These are phyloP conservation scores for Euphorbia pulcherrima DNA, from an alignment of 345 rosid species.

Conservation along the genomic window DNA sequence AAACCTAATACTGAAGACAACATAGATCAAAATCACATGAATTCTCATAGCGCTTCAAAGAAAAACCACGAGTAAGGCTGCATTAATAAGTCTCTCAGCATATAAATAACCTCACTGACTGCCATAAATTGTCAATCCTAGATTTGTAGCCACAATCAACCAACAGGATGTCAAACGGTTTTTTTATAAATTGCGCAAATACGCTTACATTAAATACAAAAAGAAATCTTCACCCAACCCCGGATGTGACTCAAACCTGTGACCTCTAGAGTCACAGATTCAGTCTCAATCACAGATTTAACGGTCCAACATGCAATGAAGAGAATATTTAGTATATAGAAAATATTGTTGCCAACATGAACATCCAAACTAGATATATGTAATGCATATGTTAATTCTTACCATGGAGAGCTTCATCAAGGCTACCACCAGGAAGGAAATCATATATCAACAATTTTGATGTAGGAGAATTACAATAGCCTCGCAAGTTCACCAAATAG, in stretches of 20 bases:
- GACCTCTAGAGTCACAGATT: too few relatives aligned
- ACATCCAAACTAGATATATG: constrained; percentile 4
- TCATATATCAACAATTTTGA: constrained; percentile 89
- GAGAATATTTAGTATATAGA: background rate
- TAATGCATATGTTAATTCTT: constrained; percentile 17
- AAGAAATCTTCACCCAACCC: too few relatives aligned
- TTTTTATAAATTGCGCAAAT: too few relatives aligned
- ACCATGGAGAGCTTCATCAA: constrained; percentile 98
- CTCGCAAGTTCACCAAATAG: constrained; percentile 86
- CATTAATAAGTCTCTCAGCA: background rate
- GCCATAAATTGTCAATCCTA: background rate
- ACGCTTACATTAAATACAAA: too few relatives aligned
- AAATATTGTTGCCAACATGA: background rate
- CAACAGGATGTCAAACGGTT: background rate
- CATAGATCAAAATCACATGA: background rate
- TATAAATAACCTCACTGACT: background rate
- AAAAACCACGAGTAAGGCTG: background rate
- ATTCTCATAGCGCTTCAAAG: background rate
- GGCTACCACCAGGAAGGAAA: constrained; percentile 91
- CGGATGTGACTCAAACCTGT: too few relatives aligned
- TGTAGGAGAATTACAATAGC: constrained; percentile 91
- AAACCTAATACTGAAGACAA: background rate
- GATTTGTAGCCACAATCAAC: too few relatives aligned
- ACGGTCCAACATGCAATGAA: background rate
- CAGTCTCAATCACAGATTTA: too few relatives aligned